These are phyloP conservation scores for Rhytidiadelphus loreus DNA, from an alignment of 225 moss, liverwort and hornwort species.

Conservation along the genomic window DNA sequence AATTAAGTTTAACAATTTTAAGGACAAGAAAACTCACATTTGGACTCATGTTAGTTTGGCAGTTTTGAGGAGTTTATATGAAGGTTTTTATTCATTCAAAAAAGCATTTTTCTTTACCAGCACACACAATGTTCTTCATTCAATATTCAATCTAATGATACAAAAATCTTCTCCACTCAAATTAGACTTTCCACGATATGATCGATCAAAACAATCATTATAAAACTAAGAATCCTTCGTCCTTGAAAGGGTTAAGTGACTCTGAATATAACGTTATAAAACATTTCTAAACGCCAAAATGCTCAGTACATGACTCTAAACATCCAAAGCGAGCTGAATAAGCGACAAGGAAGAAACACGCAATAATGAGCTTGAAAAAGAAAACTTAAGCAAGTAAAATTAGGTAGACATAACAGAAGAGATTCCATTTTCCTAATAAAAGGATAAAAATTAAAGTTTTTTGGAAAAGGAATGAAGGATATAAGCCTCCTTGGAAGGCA, in stretches of 20 bases:
- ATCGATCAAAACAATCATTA: not conserved
- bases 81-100: not conserved
- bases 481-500: not conserved
- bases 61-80: not conserved
- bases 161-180: not conserved
- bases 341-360: not conserved
- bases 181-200: not conserved
- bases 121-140: not conserved
- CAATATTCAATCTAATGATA: not conserved
- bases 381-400: not conserved
- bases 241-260: not conserved
- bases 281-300: not conserved
- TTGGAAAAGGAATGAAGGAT: not conserved
- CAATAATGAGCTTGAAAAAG: not conserved
- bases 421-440: not conserved
- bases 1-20: not conserved
- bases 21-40: not conserved
- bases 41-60: not conserved
- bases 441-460: not conserved
- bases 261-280: not conserved
- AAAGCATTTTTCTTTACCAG: not conserved
- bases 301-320: not conserved
- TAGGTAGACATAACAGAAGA: not conserved
- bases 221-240: not conserved
- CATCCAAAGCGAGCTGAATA: not conserved